A percentile compares a stretch with the other conserved stretches of the same genome.
Evolutionary conservation across 2,329 filamentous ascomycete genomes (phyloP).

Genomic region (Paecilomyces variotii): DNA sequence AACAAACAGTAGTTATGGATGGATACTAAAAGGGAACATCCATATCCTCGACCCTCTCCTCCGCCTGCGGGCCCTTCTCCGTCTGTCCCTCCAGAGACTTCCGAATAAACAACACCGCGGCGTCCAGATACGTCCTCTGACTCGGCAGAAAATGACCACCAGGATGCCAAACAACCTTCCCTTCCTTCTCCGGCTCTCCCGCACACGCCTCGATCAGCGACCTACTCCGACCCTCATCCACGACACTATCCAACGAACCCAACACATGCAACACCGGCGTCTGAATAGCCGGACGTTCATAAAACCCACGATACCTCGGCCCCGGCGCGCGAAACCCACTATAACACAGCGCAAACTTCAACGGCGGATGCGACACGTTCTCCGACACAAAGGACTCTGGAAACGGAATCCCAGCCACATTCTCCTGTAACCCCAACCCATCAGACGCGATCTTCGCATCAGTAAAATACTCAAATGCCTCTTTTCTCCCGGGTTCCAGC

Average conservation of each 20-base stretch:
- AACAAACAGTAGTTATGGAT: not conserved
- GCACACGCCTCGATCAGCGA: slow-evolving; percentile 59
- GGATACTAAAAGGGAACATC: slow-evolving; percentile 51
- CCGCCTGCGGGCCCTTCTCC: slow-evolving; percentile 32
- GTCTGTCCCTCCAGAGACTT: slow-evolving; percentile 37
- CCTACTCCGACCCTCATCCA: slow-evolving; percentile 66
- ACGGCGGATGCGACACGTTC: slow-evolving; percentile 40
- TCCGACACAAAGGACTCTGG: slow-evolving; percentile 40
- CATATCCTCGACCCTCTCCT: slow-evolving; percentile 59
- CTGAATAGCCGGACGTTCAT: slow-evolving; percentile 59
- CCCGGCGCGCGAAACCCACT: slow-evolving; percentile 65
- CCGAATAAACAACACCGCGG: slow-evolving; percentile 63
- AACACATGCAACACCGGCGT: slow-evolving; percentile 78
- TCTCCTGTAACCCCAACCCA: slow-evolving; percentile 1
- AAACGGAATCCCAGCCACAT: slow-evolving; percentile 37
- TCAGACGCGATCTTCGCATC: slow-evolving; percentile 11
- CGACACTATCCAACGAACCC: slow-evolving; percentile 78
- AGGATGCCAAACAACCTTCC: slow-evolving; percentile 62
- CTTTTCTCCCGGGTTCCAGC: slow-evolving; percentile 49
- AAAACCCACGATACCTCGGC: slow-evolving; percentile 58
- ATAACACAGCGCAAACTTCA: slow-evolving; percentile 69
- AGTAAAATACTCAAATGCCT: slow-evolving; percentile 41
- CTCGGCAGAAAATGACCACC: slow-evolving; percentile 87
- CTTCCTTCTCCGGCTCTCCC: slow-evolving; percentile 43
- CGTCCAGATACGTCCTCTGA: slow-evolving; percentile 70